phyloP scores from a whole-genome alignment of 768 basidiomycete species.

The Amanita rubescens region DNA sequence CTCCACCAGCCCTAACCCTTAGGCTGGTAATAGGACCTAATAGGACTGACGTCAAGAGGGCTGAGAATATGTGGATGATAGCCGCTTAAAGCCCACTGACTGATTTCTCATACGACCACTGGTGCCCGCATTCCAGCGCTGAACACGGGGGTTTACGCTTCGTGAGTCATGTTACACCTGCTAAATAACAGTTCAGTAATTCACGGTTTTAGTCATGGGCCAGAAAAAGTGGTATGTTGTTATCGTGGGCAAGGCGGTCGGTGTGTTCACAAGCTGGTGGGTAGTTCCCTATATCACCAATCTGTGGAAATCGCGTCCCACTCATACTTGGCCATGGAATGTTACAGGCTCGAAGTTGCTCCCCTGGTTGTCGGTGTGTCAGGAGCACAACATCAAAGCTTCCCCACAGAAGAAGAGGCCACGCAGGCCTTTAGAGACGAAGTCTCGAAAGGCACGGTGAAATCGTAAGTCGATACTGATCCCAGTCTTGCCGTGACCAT shows the following conservation, averaged over 20 bases:
- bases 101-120: slow-evolving; percentile 11
- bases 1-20: too few species aligned
- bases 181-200: neutral
- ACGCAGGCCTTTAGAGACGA: slow-evolving; percentile 21
- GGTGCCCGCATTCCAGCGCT: too few species aligned
- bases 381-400: slow-evolving; percentile 36
- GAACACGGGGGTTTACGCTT: too few species aligned
- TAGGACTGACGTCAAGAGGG: too few species aligned
- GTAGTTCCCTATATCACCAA: slow-evolving; percentile 4
- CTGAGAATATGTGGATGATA: too few species aligned
- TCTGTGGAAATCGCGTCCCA: neutral
- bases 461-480: neutral
- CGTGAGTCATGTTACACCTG: too few species aligned
- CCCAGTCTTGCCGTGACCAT: too few species aligned
- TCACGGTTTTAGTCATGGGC: slow-evolving; percentile 13
- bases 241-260: slow-evolving; percentile 20
- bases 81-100: neutral
- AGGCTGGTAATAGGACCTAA: too few species aligned
- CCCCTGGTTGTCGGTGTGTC: slow-evolving; percentile 36
- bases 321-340: neutral
- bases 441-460: slow-evolving; percentile 21
- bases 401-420: slow-evolving; percentile 36
- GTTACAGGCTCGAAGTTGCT: slow-evolving; percentile 36
- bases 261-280: slow-evolving; percentile 28
- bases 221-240: slow-evolving; percentile 29